Evolutionary conservation across 1,284 basidiomycete genomes (phyloP), one percentile per base, ranked within the genome.

Genomic region (Ceratobasidium papillatum): DNA sequence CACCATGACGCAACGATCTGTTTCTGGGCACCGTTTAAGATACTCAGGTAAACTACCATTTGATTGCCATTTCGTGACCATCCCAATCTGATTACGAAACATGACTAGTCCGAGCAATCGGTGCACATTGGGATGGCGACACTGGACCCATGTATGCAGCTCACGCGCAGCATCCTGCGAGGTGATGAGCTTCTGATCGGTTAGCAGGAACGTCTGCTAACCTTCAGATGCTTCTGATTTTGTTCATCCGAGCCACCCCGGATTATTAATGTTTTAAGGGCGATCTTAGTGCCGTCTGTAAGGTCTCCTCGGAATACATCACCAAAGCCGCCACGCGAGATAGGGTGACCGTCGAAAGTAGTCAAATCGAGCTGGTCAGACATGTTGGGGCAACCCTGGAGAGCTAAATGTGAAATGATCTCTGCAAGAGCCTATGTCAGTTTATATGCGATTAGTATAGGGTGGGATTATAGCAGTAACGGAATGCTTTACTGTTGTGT

Each of bases 141-240:
- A 68, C 51, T 41, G 38, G 1, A 51, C 54, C 65, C 51, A 68
- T 8, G 34, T 43, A 68, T 68, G 34, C 32, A 68, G 14, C 32
- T 68, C 65, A 4, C 22, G n/a, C 3, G 45, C 65, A 7, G 51
- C 34, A 14, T 56, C n/a, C 65, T 54, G 14, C 27, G 0, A 14
- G 14, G 25, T 7, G 4, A 14, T 56, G 17, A 41, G 34, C 36
- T 3, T 9, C 12, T 38, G 2, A 22, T 17, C 25, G 19, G 9
- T 52, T 8, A 0, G 27, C 3, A 22, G 22, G 9, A n/a, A 11
- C 1, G n/a, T 27, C 12, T 27, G 14, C 9, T 3, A 7, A 56
- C 65, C 34, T 68, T 68, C 9, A 54, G 12, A 34, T 34, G 32
- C 51, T 68, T 68, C 7, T 7, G 12, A 27, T 22, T 25, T 11